Evolutionary conservation across 768 basidiomycete genomes (phyloP).

Genomic region (Trametes elegans): DNA sequence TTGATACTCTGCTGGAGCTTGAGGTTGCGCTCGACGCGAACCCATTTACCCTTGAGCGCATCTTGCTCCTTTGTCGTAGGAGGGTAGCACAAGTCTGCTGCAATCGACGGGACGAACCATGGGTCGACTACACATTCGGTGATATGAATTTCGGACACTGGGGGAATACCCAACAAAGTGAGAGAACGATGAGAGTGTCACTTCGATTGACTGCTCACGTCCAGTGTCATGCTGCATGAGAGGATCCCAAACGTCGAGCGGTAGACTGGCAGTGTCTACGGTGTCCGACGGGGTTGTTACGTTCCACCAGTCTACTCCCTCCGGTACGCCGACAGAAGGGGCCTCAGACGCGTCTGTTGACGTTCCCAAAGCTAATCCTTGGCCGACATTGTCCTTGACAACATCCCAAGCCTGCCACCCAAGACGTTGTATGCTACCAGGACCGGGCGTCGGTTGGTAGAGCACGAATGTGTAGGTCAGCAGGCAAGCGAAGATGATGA

Average conservation of each 20-base stretch:
- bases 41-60: slow-evolving; percentile 84
- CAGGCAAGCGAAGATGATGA: slow-evolving; percentile 66
- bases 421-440: slow-evolving; percentile 65
- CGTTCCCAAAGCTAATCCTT: neutral
- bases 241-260: slow-evolving; percentile 79
- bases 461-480: slow-evolving; percentile 79
- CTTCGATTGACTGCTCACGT: slow-evolving; percentile 36
- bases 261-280: slow-evolving; percentile 66
- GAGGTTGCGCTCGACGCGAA: slow-evolving; percentile 79
- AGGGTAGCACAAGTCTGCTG: slow-evolving; percentile 60
- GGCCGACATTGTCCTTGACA: slow-evolving; percentile 36
- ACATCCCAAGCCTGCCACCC: slow-evolving; percentile 92
- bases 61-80: slow-evolving; percentile 68
- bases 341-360: neutral
- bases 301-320: slow-evolving; percentile 70
- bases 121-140: slow-evolving; percentile 67
- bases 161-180: neutral
- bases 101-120: slow-evolving; percentile 36
- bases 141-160: slow-evolving; percentile 82
- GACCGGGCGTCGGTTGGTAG: slow-evolving; percentile 74
- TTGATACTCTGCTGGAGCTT: slow-evolving; percentile 62
- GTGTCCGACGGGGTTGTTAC: slow-evolving; percentile 40
- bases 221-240: slow-evolving; percentile 75
- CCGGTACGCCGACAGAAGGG: slow-evolving; percentile 13
- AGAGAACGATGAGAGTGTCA: no score